These are phyloP conservation scores for Lentinula edodes DNA, from an alignment of 768 basidiomycete genomes.

Conservation along the genomic window DNA sequence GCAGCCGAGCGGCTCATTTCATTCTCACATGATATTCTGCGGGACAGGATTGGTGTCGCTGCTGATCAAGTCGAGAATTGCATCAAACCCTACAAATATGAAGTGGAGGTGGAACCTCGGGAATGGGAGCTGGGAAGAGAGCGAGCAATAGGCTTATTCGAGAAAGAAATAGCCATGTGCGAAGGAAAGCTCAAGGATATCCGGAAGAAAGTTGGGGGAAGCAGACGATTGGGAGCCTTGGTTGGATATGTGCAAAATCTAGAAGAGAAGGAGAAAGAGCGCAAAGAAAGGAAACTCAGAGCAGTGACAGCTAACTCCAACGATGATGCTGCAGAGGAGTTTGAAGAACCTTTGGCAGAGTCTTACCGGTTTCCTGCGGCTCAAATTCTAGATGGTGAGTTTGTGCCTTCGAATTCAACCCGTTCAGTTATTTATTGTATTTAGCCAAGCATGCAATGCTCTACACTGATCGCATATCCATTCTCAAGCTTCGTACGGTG, in stretches of 20 bases:
- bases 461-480: slow-evolving; percentile 72
- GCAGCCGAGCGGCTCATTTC: slow-evolving; percentile 87
- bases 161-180: slow-evolving; percentile 79
- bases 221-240: slow-evolving; percentile 68
- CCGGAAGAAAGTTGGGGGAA: slow-evolving; percentile 81
- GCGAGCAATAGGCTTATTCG: slow-evolving; percentile 71
- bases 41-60: slow-evolving; percentile 91
- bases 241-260: slow-evolving; percentile 76
- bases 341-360: slow-evolving; percentile 39
- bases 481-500: slow-evolving; percentile 81
- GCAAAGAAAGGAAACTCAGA: slow-evolving; percentile 45
- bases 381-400: slow-evolving; percentile 73
- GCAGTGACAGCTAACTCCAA: slow-evolving; percentile 28
- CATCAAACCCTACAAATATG: slow-evolving; percentile 99
- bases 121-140: slow-evolving; percentile 90
- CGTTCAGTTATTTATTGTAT: slow-evolving; percentile 34
- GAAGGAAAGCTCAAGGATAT: slow-evolving; percentile 86
- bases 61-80: slow-evolving; percentile 99
- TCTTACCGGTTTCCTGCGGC: slow-evolving; percentile 89
- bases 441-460: slow-evolving; percentile 80
- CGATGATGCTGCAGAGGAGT: slow-evolving; percentile 26
- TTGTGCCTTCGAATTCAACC: neutral
- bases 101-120: slow-evolving; percentile 87
- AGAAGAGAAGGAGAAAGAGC: slow-evolving; percentile 73
- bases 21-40: slow-evolving; percentile 88